phyloP scores from a whole-genome alignment of 371 early-diverging fungal species.

The Rhizomucor pusillus region DNA sequence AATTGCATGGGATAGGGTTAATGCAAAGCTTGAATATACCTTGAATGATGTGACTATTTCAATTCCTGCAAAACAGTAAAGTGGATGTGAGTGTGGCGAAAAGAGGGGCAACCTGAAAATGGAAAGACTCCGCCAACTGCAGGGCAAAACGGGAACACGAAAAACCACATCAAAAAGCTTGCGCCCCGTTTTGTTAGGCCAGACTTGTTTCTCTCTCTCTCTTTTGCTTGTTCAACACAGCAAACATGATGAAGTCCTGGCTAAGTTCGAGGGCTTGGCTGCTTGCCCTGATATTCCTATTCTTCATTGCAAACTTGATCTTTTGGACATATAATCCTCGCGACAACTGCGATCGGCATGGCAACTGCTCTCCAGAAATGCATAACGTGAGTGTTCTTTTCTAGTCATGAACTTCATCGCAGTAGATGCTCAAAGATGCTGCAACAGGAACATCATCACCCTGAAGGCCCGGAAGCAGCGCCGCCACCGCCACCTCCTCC shows the following conservation, averaged over 20 bases:
- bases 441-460: neutral
- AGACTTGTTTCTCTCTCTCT: neutral
- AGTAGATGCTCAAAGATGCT: too few species aligned
- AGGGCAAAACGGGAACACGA: too few species aligned
- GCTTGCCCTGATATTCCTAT: slow-evolving; percentile 9
- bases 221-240: slow-evolving; percentile 4
- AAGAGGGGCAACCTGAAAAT: neutral
- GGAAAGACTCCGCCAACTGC: neutral
- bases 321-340: slow-evolving; percentile 14
- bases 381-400: too few species aligned
- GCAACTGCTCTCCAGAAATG: slow-evolving; percentile 3
- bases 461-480: too few species aligned
- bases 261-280: slow-evolving; percentile 12
- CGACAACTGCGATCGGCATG: slow-evolving; percentile 10
- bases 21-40: too few species aligned
- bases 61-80: too few species aligned
- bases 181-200: neutral
- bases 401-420: too few species aligned
- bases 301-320: slow-evolving; percentile 12
- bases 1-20: too few species aligned
- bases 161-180: neutral
- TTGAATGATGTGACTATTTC: too few species aligned
- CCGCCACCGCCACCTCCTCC: slow-evolving; percentile 6
- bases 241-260: slow-evolving; percentile 15
- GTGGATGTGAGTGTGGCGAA: neutral